phyloP scores from a whole-genome alignment of 108 stramenopile genomes.

The Cyclotella kingstonii region DNA sequence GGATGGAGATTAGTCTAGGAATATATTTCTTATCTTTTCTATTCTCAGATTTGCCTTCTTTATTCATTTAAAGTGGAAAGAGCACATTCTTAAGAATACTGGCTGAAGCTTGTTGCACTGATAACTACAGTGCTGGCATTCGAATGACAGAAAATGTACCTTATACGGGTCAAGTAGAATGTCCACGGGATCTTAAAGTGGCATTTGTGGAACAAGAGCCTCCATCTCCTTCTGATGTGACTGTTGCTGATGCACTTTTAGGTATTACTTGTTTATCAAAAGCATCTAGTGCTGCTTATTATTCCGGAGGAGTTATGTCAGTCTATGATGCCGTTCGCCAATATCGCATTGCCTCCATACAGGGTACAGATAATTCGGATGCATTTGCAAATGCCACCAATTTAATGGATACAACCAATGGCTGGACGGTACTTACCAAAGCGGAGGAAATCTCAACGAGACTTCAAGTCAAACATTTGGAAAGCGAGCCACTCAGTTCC shows the following conservation, averaged over 20 bases:
- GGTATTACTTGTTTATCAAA: constrained; percentile 44
- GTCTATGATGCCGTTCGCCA: constrained; percentile 60
- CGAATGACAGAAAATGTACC: constrained; percentile 31
- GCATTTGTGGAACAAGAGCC: constrained; percentile 85
- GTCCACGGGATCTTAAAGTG: constrained; percentile 48
- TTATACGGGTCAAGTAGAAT: constrained; percentile 58
- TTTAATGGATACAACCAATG: constrained; percentile 67
- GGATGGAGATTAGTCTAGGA: no score
- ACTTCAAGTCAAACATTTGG: constrained; percentile 63
- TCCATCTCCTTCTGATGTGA: constrained; percentile 55
- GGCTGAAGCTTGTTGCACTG: constrained; percentile 45
- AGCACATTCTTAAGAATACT: constrained; percentile 69
- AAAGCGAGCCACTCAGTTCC: constrained; percentile 56
- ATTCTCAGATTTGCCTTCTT: not conserved
- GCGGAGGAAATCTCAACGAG: constrained; percentile 79
- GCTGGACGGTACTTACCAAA: constrained; percentile 74
- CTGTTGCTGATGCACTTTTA: constrained; percentile 71
- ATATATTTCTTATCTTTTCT: not conserved
- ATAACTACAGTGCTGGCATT: constrained; percentile 3
- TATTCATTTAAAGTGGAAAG: constrained; percentile 54
- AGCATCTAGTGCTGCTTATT: not conserved
- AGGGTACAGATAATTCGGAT: constrained; percentile 59
- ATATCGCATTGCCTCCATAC: constrained; percentile 51
- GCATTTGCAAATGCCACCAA: constrained; percentile 58
- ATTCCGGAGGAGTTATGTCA: constrained; percentile 18